Base-by-base conservation (phyloP, 805 yeast genomes). In the Jamesozyma hellenica region DNA sequence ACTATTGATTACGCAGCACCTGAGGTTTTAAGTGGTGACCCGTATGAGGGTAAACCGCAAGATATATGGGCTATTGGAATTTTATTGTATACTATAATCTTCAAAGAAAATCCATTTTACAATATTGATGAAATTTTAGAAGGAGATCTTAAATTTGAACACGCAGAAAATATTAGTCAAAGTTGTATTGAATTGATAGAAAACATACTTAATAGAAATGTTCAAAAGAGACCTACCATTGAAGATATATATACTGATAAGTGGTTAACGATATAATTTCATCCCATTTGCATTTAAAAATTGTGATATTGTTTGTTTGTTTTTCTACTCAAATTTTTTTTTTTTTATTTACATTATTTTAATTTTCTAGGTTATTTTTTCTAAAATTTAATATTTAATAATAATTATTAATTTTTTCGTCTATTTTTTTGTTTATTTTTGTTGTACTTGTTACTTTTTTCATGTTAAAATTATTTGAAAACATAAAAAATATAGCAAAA, bases 1-100 rank as follows among this genome's bases (percentile, higher is more conserved):
- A 92, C 98, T 0, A 79, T 92, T 33, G 96, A 92, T 60, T 92
- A 90, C 60, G 97, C 97, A 1, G 94, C 97, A 0, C 98, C 98
- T 0, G 98, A 92, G 60, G 95, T 92, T 0, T 67, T 92, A 28
- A 72, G 79, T 38, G 98, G 97, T 2, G 79, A 78, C 44, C 81
- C 88, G 17, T 92, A 90, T 54, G 86, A 77, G 38, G 98, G 98
- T 17, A 81, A 76, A 56, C 90, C 95, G 3, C 98, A 92, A 60
- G 98, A 92, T 62, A 80, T 88, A 2, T 92, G 98, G 98, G 95
- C 97, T 0, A 68, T 90, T 55, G 98, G 98, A 2, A 83, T 92
- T 17, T 65, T 92, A 42, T 65, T 92, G 17, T 92, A 88, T 63
- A 92, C 96, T 0, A 74, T 92, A 54, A 70, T 90, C 6, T 92